Evolutionary conservation across 108 stramenopile species (phyloP), one percentile per base, ranked within the genome.

Genomic region (Pseudonitzschia pungens): DNA sequence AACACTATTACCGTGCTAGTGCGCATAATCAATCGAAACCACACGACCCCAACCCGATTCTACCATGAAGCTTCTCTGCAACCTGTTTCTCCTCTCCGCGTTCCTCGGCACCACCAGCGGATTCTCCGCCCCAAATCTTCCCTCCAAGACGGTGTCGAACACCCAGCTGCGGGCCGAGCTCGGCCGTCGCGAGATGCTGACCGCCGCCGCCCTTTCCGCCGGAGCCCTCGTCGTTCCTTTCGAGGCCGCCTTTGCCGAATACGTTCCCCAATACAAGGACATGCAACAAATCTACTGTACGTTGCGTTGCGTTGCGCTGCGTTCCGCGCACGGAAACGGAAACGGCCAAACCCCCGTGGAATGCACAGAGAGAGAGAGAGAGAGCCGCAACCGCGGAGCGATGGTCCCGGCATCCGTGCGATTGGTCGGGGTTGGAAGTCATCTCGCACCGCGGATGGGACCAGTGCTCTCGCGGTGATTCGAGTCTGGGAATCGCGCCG

Each of bases 261-360:
- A 76, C 31, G 75, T 44, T n/a, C 79, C 79, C 42, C 63, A 71
- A 33, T n/a, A 76, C 20, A 68, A 76, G 9, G 75, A 80, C 28
- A 45, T 77, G 72, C 48, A 81, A 51, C 76, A 74, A 55, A 78
- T 82, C 9, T 67, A 67, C 42, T 68, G 42, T 68, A 29, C 40
- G 66, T 67, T n/a, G n/a, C 10, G 45, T 4, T 48, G 45, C 0
- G 9, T 58, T n/a, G n/a, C n/a, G n/a, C n/a, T n/a, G n/a, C n/a
- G n/a, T n/a, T n/a, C n/a, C n/a, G n/a, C n/a, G n/a, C n/a, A n/a
- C n/a, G n/a, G n/a, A n/a, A n/a, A n/a, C n/a, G n/a, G n/a, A n/a
- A n/a, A n/a, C n/a, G n/a, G n/a, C n/a, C n/a, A n/a, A n/a, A n/a
- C n/a, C n/a, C n/a, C n/a, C n/a, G n/a, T n/a, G n/a, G n/a, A n/a